Base-by-base conservation (phyloP, 2,329 filamentous ascomycete genomes). In the Xylariaceae sp. region DNA sequence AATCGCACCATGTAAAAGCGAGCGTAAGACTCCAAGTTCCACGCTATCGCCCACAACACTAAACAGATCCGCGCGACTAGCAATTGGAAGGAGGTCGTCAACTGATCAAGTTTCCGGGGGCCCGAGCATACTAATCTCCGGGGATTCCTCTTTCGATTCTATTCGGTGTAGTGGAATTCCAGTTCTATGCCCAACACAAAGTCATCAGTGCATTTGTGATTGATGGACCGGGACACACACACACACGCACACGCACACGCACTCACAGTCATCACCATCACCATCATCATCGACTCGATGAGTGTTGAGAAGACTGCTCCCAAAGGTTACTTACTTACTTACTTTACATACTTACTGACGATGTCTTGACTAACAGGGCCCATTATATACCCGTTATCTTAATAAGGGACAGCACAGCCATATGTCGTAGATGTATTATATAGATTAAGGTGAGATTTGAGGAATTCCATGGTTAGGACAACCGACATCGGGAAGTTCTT, bases 81-180 rank as follows among this genome's bases (percentile, higher is more conserved):
- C 53, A 54, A 55, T 53, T 57, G 50, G 57, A 53, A 19, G 51
- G 55, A 57, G 49, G 40, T 46, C 5, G 60, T 55, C 58, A 61
- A 59, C 56, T 60, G 53, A 60, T 60, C 56, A 48, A 27, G 53
- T 35, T 49, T 52, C 55, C 51, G 56, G 44, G 43, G 55, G 54
- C 53, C 51, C 52, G 48, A 50, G 51, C 46, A 53, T 52, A 48
- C 40, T 42, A 60, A 62, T 62, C 40, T 63, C 63, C 60, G 57
- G 41, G 35, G 47, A 55, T 60, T 59, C 53, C 55, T 59, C 58
- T 60, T 19, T 19, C 19, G 19, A 19, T 19, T 19, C 19, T 19
- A 19, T 19, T 59, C 57, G 54, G 58, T 47, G 57, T 53, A 58
- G 50, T 55, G 47, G 34, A 56, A 46, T 58, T 54, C 50, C 49